Evolutionary conservation across 208 protist species (phyloP), one percentile per base, ranked within the genome.

Genomic region (Novymonas esmeraldas): DNA sequence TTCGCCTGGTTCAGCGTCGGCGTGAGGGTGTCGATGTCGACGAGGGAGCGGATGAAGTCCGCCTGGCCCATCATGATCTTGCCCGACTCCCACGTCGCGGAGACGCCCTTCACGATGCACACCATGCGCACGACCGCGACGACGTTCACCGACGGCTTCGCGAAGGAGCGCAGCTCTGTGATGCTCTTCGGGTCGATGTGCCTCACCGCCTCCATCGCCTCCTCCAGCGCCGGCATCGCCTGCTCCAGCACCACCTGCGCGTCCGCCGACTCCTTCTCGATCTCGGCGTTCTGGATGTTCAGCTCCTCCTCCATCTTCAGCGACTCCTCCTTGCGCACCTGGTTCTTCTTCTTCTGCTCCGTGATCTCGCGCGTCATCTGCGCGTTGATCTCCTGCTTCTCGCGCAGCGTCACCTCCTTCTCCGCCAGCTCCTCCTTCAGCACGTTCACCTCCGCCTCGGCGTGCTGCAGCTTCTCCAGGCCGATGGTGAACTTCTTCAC

Each of bases 131-230:
- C 98, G 18, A 99, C 98, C n/a, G 92, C 89, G 49, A 98, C 82
- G 16, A 99, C 96, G 67, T 83, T 97, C 13, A 79, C 76, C 13
- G 95, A 80, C 55, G 98, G 98, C 68, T 98, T 99, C 4, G 94
- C 95, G 70, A 99, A 99, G 13, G 97, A 95, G 26, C 96, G 87
- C 29, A 99, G 89, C 82, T 99, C 98, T 24, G 90, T 98, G 67
- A 99, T 98, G 67, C 98, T 97, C 63, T 97, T 94, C 34, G 91
- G 88, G 57, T 97, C 84, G 36, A 99, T 90, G 74, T 98, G 93
- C 28, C 96, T 77, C 13, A 99, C 94, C 3, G 98, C 98, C 64
- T 98, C 85, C 64, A 95, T 96, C n/a, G 99, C 99, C 54, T 92
- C 90, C 49, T 95, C 89, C 39, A 97, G 96, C 41, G 95, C 97